phyloP scores from a whole-genome alignment of 345 rosid species.

The Brassica nigra region DNA sequence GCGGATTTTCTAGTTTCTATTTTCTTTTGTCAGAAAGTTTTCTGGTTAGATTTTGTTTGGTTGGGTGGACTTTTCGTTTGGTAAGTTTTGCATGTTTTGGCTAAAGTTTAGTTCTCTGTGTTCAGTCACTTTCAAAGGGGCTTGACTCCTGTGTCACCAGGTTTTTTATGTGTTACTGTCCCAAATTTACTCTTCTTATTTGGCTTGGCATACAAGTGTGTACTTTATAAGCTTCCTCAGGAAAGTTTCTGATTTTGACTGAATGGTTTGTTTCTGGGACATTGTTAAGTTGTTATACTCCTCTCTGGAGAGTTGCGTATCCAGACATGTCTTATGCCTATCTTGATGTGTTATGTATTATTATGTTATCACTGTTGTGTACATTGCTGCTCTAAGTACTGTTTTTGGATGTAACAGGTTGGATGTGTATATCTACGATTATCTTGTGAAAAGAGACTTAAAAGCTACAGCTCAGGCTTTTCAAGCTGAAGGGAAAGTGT shows the following conservation, averaged over 20 bases:
- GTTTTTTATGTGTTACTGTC: constrained; percentile 12
- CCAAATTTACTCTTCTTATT: constrained; percentile 17
- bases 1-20: constrained; percentile 24
- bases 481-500: constrained; percentile 95
- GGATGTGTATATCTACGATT: constrained; percentile 97
- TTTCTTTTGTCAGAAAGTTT: constrained; percentile 4
- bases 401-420: constrained; percentile 54
- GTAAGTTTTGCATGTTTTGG: constrained; percentile 29
- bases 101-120: constrained; percentile 23
- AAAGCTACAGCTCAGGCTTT: constrained; percentile 98
- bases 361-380: not conserved
- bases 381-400: not conserved
- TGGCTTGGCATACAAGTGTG: constrained; percentile 3
- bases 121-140: constrained; percentile 34
- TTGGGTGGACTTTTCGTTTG: constrained; percentile 9
- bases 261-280: constrained; percentile 18
- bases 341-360: constrained; percentile 12
- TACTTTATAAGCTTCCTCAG: not conserved
- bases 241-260: constrained; percentile 6
- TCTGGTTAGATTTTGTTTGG: constrained; percentile 25
- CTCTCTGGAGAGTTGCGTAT: constrained; percentile 4
- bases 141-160: constrained; percentile 21
- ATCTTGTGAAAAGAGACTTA: constrained; percentile 88
- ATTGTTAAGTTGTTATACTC: not conserved
- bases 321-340: not conserved